Percentiles rank a stretch among this genome's conserved stretches.
Conservation (phyloP, 1,284 basidiomycete species). For the Afroboletus lepidellus region DNA sequence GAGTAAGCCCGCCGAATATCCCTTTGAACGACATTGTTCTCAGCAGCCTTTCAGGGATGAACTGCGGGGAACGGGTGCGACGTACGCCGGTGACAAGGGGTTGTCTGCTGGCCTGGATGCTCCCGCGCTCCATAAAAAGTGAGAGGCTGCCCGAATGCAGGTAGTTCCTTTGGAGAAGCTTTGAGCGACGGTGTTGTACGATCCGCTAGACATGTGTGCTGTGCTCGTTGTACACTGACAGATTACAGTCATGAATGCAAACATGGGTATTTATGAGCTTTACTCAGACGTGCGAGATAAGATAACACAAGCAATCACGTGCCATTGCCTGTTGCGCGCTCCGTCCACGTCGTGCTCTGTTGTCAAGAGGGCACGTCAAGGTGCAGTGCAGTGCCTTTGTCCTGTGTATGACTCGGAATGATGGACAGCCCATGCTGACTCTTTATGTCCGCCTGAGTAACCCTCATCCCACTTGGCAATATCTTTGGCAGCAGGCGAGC, state of each 20-base stretch:
- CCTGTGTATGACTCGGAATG: conserved; percentile 19
- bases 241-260: conserved; percentile 20
- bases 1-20: conserved; percentile 63
- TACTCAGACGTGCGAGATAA: conserved; percentile 23
- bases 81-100: conserved; percentile 78
- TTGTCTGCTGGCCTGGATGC: conserved; percentile 72
- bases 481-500: not conserved
- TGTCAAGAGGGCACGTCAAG: conserved; percentile 18
- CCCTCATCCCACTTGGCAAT: not conserved
- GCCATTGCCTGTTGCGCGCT: conserved; percentile 16
- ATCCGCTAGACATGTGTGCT: conserved; percentile 28
- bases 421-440: conserved; percentile 10
- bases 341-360: conserved; percentile 1
- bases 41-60: conserved; percentile 62
- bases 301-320: conserved; percentile 26
- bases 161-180: conserved; percentile 4
- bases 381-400: conserved; percentile 29
- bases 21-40: conserved; percentile 11
- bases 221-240: conserved; percentile 29
- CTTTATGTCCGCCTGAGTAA: conserved; percentile 5
- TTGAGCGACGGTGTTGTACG: conserved; percentile 23
- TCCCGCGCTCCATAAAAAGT: conserved; percentile 76
- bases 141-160: conserved; percentile 19
- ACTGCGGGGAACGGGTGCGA: conserved; percentile 57
- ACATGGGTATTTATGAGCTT: conserved; percentile 7